phyloP scores from a whole-genome alignment of 805 yeast genomes.

The Kazachstania taianensis region DNA sequence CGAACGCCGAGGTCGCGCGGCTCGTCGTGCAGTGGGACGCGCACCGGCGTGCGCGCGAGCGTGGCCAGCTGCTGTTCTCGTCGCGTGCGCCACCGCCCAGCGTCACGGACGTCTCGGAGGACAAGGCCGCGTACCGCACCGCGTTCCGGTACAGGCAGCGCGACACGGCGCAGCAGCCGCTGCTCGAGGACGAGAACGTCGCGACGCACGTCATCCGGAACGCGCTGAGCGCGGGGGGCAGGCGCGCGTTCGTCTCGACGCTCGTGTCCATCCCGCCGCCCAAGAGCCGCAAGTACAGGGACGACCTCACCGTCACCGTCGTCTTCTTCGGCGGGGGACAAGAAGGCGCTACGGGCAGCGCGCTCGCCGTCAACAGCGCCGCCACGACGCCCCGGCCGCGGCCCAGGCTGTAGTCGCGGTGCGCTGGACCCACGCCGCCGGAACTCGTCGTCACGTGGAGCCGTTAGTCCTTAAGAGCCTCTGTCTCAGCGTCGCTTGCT shows the following conservation, averaged over 20 bases:
- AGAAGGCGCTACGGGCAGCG: slow-evolving; percentile 12
- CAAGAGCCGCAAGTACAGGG: slow-evolving; percentile 82
- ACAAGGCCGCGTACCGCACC: slow-evolving; percentile 50
- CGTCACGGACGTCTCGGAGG: slow-evolving; percentile 52
- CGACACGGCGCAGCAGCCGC: slow-evolving; percentile 31
- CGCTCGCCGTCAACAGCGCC: slow-evolving; percentile 8
- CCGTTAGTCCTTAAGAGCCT: no score
- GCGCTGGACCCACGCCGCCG: neutral
- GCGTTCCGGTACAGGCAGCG: slow-evolving; percentile 50
- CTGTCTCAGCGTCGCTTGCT: neutral
- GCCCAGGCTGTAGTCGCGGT: slow-evolving; percentile 15
- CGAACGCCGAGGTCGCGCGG: slow-evolving; percentile 87
- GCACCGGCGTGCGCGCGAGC: slow-evolving; percentile 31
- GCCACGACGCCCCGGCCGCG: slow-evolving; percentile 22
- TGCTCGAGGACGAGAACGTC: slow-evolving; percentile 76
- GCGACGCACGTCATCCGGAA: slow-evolving; percentile 90
- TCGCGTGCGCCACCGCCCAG: slow-evolving; percentile 42
- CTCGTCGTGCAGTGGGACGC: slow-evolving; percentile 92
- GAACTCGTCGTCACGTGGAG: neutral
- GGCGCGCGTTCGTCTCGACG: slow-evolving; percentile 79
- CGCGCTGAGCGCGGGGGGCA: slow-evolving; percentile 83
- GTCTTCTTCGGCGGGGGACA: slow-evolving; percentile 67
- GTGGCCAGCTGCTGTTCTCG: neutral
- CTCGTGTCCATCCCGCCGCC: slow-evolving; percentile 87
- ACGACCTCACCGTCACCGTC: slow-evolving; percentile 92